phyloP scores from a whole-genome alignment of 2,329 filamentous ascomycete species.

The Furcasterigmium furcatum region DNA sequence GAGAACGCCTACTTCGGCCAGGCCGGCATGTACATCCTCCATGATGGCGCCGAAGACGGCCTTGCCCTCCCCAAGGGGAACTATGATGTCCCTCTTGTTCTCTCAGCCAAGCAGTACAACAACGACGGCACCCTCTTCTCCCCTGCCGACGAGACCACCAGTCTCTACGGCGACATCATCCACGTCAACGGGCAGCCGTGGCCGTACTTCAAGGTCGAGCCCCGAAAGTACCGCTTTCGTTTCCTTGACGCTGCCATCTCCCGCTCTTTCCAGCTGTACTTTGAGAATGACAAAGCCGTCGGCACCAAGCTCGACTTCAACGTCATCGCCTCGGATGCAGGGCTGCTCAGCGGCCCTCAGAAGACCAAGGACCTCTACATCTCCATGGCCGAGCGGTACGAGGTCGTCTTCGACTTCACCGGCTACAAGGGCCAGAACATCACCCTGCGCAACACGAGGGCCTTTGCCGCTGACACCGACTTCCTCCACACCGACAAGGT shows the following conservation, averaged over 20 bases:
- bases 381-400: constrained; percentile 55
- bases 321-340: constrained; percentile 52
- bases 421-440: constrained; percentile 44
- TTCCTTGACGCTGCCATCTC: constrained; percentile 48
- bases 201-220: constrained; percentile 56
- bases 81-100: constrained; percentile 50
- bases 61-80: constrained; percentile 44
- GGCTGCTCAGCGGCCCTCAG: constrained; percentile 44
- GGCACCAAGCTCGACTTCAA: constrained; percentile 39
- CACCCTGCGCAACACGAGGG: constrained; percentile 29
- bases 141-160: constrained; percentile 33
- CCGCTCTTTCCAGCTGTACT: constrained; percentile 41
- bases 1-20: constrained; percentile 55
- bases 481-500: constrained; percentile 48
- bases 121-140: constrained; percentile 44
- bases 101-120: constrained; percentile 50
- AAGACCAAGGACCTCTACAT: constrained; percentile 36
- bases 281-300: constrained; percentile 18
- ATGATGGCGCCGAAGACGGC: constrained; percentile 43
- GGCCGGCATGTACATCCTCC: constrained; percentile 52
- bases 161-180: constrained; percentile 50
- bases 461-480: constrained; percentile 40
- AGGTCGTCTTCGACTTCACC: constrained; percentile 54
- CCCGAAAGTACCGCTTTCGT: constrained; percentile 57
- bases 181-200: constrained; percentile 58